phyloP scores from a whole-genome alignment of 805 yeast species.

The Blastobotrys parvus region DNA sequence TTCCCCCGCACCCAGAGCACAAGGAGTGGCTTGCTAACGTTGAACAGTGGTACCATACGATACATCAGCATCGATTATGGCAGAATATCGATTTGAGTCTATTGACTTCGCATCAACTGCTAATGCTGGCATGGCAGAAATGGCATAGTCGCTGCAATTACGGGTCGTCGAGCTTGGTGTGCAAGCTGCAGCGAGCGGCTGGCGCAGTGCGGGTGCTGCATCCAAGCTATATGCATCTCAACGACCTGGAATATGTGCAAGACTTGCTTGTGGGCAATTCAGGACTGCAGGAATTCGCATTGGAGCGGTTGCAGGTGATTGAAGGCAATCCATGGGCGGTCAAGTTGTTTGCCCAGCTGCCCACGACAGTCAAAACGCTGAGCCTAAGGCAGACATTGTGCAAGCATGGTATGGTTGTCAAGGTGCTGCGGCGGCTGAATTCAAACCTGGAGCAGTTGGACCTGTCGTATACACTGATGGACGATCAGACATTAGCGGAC shows the following conservation, averaged over 20 bases:
- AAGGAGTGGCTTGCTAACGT: too few species aligned
- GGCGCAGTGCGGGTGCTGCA: background rate
- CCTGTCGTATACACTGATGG: slow-evolving; percentile 8
- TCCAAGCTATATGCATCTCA: slow-evolving; percentile 1
- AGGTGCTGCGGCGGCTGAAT: slow-evolving; percentile 4
- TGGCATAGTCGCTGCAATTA: background rate
- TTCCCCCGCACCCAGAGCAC: too few species aligned
- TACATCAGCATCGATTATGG: slow-evolving; percentile 10
- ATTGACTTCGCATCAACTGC: slow-evolving; percentile 2
- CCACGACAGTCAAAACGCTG: background rate
- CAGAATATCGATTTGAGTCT: slow-evolving; percentile 3
- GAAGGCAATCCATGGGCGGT: background rate
- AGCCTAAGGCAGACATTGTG: slow-evolving; percentile 4
- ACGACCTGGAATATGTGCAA: slow-evolving; percentile 2
- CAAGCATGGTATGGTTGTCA: background rate
- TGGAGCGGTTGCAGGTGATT: slow-evolving; percentile 4
- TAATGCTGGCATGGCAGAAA: slow-evolving; percentile 1
- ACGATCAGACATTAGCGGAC: slow-evolving; percentile 5
- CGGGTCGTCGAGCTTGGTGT: background rate
- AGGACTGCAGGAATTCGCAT: background rate
- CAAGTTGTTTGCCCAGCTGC: slow-evolving; percentile 1
- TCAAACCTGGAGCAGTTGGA: slow-evolving; percentile 5
- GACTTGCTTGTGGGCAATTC: background rate
- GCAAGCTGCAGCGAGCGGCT: background rate
- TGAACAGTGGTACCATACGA: slow-evolving; percentile 7